Conservation (phyloP, 2,329 filamentous ascomycete species). For the Emergomyces orientalis region DNA sequence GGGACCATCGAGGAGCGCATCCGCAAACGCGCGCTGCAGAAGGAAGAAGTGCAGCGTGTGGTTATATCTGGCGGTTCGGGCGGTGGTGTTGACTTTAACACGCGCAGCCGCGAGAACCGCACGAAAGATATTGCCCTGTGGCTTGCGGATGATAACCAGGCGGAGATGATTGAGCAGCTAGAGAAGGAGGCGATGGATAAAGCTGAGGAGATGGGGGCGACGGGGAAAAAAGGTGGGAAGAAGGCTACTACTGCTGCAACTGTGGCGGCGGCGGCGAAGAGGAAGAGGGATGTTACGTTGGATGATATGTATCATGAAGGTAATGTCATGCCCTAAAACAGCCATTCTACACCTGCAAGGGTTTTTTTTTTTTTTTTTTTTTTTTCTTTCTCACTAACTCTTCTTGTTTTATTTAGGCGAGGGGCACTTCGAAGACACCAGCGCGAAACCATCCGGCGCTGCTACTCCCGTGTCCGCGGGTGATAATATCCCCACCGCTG, state of each 20-base stretch:
- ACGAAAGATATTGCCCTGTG: constrained; percentile 98
- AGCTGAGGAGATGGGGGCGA: constrained; percentile 44
- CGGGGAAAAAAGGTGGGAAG: constrained; percentile 34
- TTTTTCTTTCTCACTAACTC: constrained; percentile 12
- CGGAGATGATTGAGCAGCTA: constrained; percentile 83
- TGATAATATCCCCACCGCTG: constrained; percentile 30
- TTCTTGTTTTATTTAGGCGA: constrained; percentile 55
- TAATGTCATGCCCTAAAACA: too few species aligned
- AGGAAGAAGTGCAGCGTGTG: constrained; percentile 96
- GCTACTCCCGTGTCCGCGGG: constrained; percentile 65
- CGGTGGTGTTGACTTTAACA: constrained; percentile 91
- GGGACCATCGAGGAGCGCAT: constrained; percentile 98
- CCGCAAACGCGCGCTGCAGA: constrained; percentile 89
- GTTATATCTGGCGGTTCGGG: constrained; percentile 81
- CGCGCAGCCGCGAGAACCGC: constrained; percentile 77
- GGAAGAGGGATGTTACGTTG: constrained; percentile 53
- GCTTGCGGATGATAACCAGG: constrained; percentile 95
- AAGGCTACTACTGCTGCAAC: constrained; percentile 44
- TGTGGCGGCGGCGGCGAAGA: constrained; percentile 49
- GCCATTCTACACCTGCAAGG: too few species aligned
- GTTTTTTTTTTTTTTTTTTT: too few species aligned
- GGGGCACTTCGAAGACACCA: constrained; percentile 84
- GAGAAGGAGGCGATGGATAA: constrained; percentile 72
- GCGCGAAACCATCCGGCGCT: constrained; percentile 72
- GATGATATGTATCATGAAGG: constrained; percentile 99